Percentiles rank a stretch among this genome's conserved stretches.
These are phyloP conservation scores for Fusarium sp. DNA, from an alignment of 2,329 filamentous ascomycete genomes.

Conservation along the genomic window DNA sequence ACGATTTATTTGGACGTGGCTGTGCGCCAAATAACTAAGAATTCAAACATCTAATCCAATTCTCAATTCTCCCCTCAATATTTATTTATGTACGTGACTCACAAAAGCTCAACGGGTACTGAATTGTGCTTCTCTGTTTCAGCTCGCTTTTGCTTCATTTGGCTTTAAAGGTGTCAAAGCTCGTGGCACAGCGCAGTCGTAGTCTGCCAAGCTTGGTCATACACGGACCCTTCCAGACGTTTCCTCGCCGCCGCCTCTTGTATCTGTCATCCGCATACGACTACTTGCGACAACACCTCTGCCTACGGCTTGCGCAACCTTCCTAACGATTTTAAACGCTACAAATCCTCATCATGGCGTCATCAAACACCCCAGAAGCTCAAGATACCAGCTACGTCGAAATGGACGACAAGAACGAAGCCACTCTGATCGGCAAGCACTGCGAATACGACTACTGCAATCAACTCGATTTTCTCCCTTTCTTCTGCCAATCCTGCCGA, in stretches of 20 bases:
- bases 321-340: conserved; percentile 26
- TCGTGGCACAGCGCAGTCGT: conserved; percentile 19
- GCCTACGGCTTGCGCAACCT: conserved; percentile 40
- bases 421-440: conserved; percentile 87
- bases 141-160: background rate
- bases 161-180: conserved; percentile 8
- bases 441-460: conserved; percentile 94
- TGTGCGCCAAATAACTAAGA: conserved; percentile 20
- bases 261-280: conserved; percentile 40
- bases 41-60: conserved; percentile 16
- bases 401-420: conserved; percentile 80
- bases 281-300: conserved; percentile 49
- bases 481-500: conserved; percentile 89
- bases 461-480: conserved; percentile 95
- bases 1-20: conserved; percentile 36
- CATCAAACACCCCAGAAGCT: conserved; percentile 59
- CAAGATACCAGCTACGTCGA: conserved; percentile 73
- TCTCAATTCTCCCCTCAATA: conserved; percentile 5
- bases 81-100: background rate
- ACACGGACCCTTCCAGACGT: conserved; percentile 53
- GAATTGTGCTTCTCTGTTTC: background rate
- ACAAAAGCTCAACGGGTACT: background rate
- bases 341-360: conserved; percentile 62
- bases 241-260: conserved; percentile 49
- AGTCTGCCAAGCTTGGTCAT: conserved; percentile 47